A percentile compares a stretch with the other conserved stretches of the same genome.
These are phyloP conservation scores for Hymenoscyphus linearis DNA, from an alignment of 2,329 filamentous ascomycete species.

Conservation along the genomic window DNA sequence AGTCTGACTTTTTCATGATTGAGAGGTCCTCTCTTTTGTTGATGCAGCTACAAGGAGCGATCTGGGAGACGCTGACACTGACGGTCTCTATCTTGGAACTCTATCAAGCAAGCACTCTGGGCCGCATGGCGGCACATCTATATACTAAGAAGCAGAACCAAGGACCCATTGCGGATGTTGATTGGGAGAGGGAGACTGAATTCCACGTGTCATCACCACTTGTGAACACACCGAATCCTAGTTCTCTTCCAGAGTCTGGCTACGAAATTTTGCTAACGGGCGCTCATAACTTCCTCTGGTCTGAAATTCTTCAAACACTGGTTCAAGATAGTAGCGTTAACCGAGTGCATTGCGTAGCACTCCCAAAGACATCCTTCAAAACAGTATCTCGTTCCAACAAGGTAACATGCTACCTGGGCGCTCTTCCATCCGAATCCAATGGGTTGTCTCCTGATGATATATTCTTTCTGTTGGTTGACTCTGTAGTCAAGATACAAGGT, in stretches of 20 bases:
- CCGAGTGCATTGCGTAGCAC: constrained; percentile 37
- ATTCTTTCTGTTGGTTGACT: background rate
- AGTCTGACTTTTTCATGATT: constrained; percentile 9
- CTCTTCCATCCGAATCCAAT: constrained; percentile 30
- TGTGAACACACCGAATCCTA: background rate
- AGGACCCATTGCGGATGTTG: background rate
- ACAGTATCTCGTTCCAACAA: background rate
- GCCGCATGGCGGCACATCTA: constrained; percentile 27
- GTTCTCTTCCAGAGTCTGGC: background rate
- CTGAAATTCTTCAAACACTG: constrained; percentile 35
- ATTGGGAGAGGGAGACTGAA: background rate
- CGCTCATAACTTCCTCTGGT: constrained; percentile 37
- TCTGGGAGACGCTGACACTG: background rate
- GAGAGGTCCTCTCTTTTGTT: constrained; percentile 13
- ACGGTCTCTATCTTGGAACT: constrained; percentile 33
- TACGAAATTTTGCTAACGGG: constrained; percentile 32
- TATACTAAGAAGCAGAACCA: background rate
- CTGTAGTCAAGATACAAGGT: too few species aligned
- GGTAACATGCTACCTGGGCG: constrained; percentile 33
- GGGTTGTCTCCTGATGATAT: constrained; percentile 26
- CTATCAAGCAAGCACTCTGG: constrained; percentile 35
- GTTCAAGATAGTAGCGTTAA: constrained; percentile 27
- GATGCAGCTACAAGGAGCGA: constrained; percentile 9
- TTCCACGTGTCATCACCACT: background rate
- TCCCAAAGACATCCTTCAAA: constrained; percentile 18